Base-by-base conservation (phyloP, 306 rosid species). In the Fragaria nilgerrensis region DNA sequence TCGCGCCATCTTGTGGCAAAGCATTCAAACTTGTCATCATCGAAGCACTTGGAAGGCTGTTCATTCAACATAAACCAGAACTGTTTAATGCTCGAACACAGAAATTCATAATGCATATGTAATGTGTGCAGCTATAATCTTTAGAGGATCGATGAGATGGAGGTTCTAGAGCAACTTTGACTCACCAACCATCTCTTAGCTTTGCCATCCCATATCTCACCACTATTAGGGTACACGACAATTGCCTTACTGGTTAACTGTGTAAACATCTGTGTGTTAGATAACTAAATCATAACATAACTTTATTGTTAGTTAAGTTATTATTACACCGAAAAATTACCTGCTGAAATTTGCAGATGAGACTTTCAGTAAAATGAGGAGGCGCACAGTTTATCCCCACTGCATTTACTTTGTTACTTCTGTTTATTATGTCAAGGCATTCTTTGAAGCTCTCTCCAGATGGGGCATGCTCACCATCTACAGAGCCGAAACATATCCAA, bases 361-460 rank as follows among this genome's bases (percentile, higher is more conserved):
- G 93, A 63, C 47, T 68, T 75, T 90, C 96, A 63, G 85, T 86
- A 63, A 94, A 85, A 25, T 94, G 97, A 36, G 98, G 96, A 78
- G 98, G 98, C 15, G 94, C 84, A 79, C 98, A 94, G 80, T 94
- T 94, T 79, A 94, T 88, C 68, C 98, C 98, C 53, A 89, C 97
- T 1, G 96, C 98, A 22, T 81, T 78, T 68, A 91, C 89, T 88
- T 77, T 88, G 80, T 84, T 53, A 76, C 94, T 79, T 75, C 79
- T 81, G 50, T 91, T 91, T 76, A 91, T 75, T 1, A 79, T 65
- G 23, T 82, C 84, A 53, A 94, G 91, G 86, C 94, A 94, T 49
- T 90, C 93, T 84, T 83, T 47, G 74, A 94, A 94, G 52, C 91
- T 86, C 89, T 94, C 98, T 49, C 93, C 94, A 1, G 97, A 90